Evolutionary conservation across 257 asterid genomes (phyloP), one percentile per base, ranked within the genome.

Genomic region (Sherardia arvensis): DNA sequence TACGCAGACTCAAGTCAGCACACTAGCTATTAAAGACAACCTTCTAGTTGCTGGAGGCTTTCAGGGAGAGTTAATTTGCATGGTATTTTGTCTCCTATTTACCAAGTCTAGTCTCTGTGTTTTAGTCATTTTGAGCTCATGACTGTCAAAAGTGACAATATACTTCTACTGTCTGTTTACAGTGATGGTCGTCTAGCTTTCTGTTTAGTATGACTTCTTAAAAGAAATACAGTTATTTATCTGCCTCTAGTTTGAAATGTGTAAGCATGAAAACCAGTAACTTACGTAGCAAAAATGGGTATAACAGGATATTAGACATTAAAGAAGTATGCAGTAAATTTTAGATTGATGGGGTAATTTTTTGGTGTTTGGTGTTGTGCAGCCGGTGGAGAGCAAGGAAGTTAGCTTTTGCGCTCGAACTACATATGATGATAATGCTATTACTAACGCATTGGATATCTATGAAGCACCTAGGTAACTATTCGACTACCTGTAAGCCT

Each of bases 41-140:
- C 79, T 88, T 74, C 80, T 91, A 60, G 95, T 91, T 69, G 98
- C 96, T 25, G 98, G 98, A 73, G 98, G 98, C 55, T 91, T 88
- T 83, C 98, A 86, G 71, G 98, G 98, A 68, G 96, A 91, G 74
- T 82, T 91, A 43, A 85, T 91, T 56, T 91, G 98, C 96, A 69
- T 69, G 78, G 78, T 69, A 64, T 4, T 73, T 64, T 26, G 58
- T 36, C 38, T 33, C 32, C 34, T 45, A 17, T 18, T 18, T 4
- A 4, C 22, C 22, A 17, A 8, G 18, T 58, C 36, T 56, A 34
- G 32, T 29, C 17, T 4, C 32, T 58, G 62, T 36, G 45, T n/a
- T n/a, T n/a, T n/a, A n/a, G n/a, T n/a, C n/a, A 36, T 36, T 36
- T 33, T 6, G 17, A 8, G 9, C 11, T 8, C 45, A 36, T 10